Evolutionary conservation across 768 basidiomycete genomes (phyloP).

Genomic region (Ramaria rubella): DNA sequence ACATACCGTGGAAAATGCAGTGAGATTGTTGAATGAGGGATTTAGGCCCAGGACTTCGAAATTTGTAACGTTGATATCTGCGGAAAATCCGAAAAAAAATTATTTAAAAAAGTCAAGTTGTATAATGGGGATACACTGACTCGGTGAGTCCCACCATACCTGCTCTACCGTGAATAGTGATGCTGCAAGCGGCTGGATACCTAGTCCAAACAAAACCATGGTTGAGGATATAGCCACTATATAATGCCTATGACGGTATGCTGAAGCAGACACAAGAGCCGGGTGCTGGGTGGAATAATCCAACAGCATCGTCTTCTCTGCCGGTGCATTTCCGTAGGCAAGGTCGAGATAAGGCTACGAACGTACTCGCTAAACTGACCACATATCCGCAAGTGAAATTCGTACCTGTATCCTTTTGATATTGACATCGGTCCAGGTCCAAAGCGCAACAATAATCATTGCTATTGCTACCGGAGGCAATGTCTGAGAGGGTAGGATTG

Average conservation of each 20-base stretch:
- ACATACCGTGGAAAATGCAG: conserved; percentile 41
- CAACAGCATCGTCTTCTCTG: conserved; percentile 44
- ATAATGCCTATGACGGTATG: conserved; percentile 36
- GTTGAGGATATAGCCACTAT: conserved; percentile 44
- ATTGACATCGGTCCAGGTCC: conserved; percentile 53
- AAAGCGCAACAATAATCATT: conserved; percentile 42
- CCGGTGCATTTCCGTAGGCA: conserved; percentile 47
- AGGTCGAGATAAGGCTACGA: conserved; percentile 51
- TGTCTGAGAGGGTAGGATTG: conserved; percentile 31
- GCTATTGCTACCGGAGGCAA: conserved; percentile 46
- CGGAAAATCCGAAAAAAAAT: not conserved
- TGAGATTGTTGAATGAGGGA: conserved; percentile 32
- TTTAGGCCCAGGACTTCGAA: conserved; percentile 35
- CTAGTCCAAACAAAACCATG: conserved; percentile 41
- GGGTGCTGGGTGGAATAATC: conserved; percentile 43
- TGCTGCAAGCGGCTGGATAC: conserved; percentile 47
- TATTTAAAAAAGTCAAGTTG: not conserved
- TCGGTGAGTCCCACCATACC: conserved; percentile 37
- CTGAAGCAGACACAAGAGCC: not conserved
- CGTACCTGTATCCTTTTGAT: conserved; percentile 50
- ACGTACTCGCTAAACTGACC: not conserved
- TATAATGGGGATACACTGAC: conserved; percentile 22
- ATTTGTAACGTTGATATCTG: conserved; percentile 35
- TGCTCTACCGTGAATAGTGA: conserved; percentile 44
- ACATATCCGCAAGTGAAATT: not conserved